Evolutionary conservation across 768 basidiomycete genomes (phyloP).

Genomic region (Clathrus columnatus): DNA sequence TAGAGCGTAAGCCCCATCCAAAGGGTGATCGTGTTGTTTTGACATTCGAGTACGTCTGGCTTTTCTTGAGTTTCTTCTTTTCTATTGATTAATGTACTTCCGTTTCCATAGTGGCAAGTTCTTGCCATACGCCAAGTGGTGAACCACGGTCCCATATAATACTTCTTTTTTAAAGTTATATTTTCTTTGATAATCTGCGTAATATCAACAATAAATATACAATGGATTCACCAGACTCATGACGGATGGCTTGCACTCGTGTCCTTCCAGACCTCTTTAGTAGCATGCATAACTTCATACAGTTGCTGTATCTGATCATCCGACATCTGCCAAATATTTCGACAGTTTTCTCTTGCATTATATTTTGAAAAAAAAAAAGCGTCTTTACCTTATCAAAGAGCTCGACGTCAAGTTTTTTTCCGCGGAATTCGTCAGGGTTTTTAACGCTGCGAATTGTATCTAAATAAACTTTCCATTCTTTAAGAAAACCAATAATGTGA

Average conservation of each 20-base stretch:
- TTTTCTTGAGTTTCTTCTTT: background rate
- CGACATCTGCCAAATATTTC: conserved; percentile 58
- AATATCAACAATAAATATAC: background rate
- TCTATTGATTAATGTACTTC: conserved; percentile 1
- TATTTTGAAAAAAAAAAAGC: conserved; percentile 7
- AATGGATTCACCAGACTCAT: background rate
- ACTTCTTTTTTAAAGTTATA: background rate
- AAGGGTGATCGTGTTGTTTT: conserved; percentile 73
- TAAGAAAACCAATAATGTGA: conserved; percentile 90
- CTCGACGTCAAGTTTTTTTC: conserved; percentile 61
- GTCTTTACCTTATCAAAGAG: conserved; percentile 73
- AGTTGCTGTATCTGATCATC: conserved; percentile 86
- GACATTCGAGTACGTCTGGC: conserved; percentile 62
- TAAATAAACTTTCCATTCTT: conserved; percentile 92
- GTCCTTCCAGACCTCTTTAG: conserved; percentile 77
- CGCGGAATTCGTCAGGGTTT: conserved; percentile 52
- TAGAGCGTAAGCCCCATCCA: conserved; percentile 63
- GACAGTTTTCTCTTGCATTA: background rate
- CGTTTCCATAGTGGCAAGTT: conserved; percentile 55
- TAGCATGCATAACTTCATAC: conserved; percentile 89
- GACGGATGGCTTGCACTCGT: background rate
- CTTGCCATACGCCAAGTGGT: conserved; percentile 68
- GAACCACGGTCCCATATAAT: conserved; percentile 11
- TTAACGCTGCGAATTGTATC: background rate
- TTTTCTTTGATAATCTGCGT: no score